Base-by-base conservation (phyloP, 2,329 filamentous ascomycete species). In the Calycina marina region DNA sequence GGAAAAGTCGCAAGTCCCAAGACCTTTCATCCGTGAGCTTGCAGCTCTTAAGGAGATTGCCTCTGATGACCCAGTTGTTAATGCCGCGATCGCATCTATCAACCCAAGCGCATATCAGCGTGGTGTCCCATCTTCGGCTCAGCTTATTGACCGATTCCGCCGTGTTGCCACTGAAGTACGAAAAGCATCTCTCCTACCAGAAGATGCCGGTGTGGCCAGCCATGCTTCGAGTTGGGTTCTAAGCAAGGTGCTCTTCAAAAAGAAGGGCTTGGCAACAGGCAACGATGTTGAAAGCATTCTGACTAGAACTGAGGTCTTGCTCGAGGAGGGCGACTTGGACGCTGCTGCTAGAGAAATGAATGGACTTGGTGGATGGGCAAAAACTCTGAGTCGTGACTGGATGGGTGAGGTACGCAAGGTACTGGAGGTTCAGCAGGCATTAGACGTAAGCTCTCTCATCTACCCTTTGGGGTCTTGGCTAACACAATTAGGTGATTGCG, bases 241-340 rank as follows among this genome's bases (percentile, higher is more conserved):
- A 48, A 93, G 83, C 65, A 92, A 93, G 61, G 68, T 96, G 32
- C 74, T 96, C 62, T 96, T 98, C 71, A 85, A 84, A 66, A 96
- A 96, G 69, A 76, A 80, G 50, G 82, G 80, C 6, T 65, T 90
- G 28, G 79, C 84, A 0, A 74, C 74, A 14, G 85, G 88, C 13
- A 69, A 83, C 46, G 88, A 96, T 51, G 88, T 96, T 14, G 90
- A 98, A 66, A 92, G 85, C 50, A 77, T 96, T 38, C 69, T 98
- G 28, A 81, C 82, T 3, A 70, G 90, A 41, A 88, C 90, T 1
- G 86, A 98, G 60, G 85, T 77, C 5, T 69, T 84, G 46, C 68
- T 98, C 13, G 86, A 98, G 60, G 84, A 96, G 60, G 90, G 90
- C 14, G 77, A 94, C 51, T 60, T 98, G 35, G 90, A 98, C 56